Evolutionary conservation across 2,329 filamentous ascomycete genomes (phyloP), one percentile per base, ranked within the genome.

Genomic region (Aspergillus alliaceus): DNA sequence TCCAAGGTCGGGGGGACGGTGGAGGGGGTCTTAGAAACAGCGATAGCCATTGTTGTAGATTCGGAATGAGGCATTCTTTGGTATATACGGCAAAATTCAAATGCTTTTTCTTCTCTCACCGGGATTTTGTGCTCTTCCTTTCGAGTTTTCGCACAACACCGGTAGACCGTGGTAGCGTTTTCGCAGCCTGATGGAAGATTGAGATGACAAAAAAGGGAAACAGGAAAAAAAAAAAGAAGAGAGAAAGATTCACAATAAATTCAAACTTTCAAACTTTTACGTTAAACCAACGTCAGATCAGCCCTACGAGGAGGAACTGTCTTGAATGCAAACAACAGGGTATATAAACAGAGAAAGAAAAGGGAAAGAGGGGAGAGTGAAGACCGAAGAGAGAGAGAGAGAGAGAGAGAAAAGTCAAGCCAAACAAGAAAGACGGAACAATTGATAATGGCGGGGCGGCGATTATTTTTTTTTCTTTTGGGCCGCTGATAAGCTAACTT

Each of bases 1-100:
- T 86, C 84, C 66, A 84, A 77, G 31, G 86, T 83, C 61, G 88
- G 88, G 63, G 86, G 80, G 48, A 78, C 68, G 51, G 69, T 64
- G 47, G 70, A 72, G 42, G 77, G 70, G 49, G 76, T 72, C 68
- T 82, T 82, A 24, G 79, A 72, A 60, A 83, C 77, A 68, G 80
- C 76, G 62, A 75, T 78, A 59, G 79, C 66, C 73, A 77, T 76
- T 64, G 66, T 71, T 65, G 72, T 71, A 59, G 69, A 61, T 59
- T 72, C 74, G 56, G 74, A 69, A 59, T 82, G 80, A 66, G 80
- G 80, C 80, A 82, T 82, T 71, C 59, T 77, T 58, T 49, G 20
- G 24, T 46, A 39, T 51, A 51, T 35, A 35, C 8, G n/a, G 29
- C 18, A 22, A 52, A 15, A 37, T 25, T 18, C 22, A 32, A 12